phyloP scores from a whole-genome alignment of 2,329 filamentous ascomycete species.

The Beauveria australis region DNA sequence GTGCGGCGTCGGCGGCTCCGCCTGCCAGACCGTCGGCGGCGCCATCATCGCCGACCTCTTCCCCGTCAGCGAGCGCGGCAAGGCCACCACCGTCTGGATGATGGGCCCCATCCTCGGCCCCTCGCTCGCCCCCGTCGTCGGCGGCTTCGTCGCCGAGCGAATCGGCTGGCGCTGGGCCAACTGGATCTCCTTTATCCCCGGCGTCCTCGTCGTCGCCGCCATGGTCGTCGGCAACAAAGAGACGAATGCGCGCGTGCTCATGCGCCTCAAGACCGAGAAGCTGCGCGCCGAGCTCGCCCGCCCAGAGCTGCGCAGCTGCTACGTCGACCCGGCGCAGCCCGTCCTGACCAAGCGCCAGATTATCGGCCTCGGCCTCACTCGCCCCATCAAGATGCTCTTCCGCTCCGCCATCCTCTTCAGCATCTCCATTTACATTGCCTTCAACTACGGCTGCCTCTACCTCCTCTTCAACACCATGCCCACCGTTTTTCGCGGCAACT shows the following conservation, averaged over 20 bases:
- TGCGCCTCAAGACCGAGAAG: slow-evolving; percentile 37
- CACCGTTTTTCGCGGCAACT: slow-evolving; percentile 38
- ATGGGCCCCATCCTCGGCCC: slow-evolving; percentile 52
- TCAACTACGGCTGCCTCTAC: slow-evolving; percentile 44
- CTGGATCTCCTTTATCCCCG: slow-evolving; percentile 44
- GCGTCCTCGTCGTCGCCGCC: slow-evolving; percentile 17
- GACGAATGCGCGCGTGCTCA: slow-evolving; percentile 36
- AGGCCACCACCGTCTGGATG: slow-evolving; percentile 43
- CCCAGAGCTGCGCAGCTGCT: slow-evolving; percentile 37
- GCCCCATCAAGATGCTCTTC: slow-evolving; percentile 44
- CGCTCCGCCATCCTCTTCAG: slow-evolving; percentile 38
- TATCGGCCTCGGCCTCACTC: slow-evolving; percentile 40
- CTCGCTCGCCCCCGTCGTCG: slow-evolving; percentile 36
- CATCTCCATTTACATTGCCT: slow-evolving; percentile 41
- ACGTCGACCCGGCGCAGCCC: slow-evolving; percentile 26
- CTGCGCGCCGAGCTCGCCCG: slow-evolving; percentile 36
- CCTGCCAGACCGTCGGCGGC: slow-evolving; percentile 45
- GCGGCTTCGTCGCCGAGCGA: slow-evolving; percentile 39
- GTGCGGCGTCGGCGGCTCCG: slow-evolving; percentile 50
- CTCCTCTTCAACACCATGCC: slow-evolving; percentile 47
- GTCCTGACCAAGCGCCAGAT: slow-evolving; percentile 17
- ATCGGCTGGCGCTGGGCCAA: slow-evolving; percentile 46
- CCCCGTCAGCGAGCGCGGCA: slow-evolving; percentile 36
- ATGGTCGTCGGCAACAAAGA: slow-evolving; percentile 31
- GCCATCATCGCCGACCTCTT: slow-evolving; percentile 49